phyloP scores from a whole-genome alignment of 176 grass and related monocot species.

The Aegilops longissima region DNA sequence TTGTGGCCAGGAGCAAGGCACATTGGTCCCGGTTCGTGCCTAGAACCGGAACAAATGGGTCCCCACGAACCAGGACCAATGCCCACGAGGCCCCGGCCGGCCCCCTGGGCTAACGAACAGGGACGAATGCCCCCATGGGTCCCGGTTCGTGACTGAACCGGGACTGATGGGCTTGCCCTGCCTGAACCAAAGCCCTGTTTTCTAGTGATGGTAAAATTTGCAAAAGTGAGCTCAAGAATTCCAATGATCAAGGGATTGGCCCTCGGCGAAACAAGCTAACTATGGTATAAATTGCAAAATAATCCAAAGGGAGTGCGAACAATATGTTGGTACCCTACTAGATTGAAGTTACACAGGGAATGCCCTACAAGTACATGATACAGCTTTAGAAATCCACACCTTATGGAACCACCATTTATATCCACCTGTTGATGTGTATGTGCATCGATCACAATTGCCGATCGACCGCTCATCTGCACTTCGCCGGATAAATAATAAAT shows the following conservation, averaged over 20 bases:
- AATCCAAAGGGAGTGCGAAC: not conserved
- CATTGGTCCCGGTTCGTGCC: too few species aligned
- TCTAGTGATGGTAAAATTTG: not conserved
- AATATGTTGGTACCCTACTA: not conserved
- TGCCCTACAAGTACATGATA: conserved; percentile 16
- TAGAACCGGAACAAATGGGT: too few species aligned
- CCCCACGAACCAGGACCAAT: too few species aligned
- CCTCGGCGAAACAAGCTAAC: not conserved
- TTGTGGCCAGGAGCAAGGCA: too few species aligned
- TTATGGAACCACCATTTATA: not conserved
- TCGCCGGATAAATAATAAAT: not conserved
- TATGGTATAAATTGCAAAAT: not conserved
- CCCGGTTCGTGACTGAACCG: too few species aligned
- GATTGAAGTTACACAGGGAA: not conserved
- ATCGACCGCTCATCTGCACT: not conserved
- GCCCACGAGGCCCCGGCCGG: too few species aligned
- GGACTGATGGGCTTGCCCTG: too few species aligned
- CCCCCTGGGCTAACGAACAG: too few species aligned
- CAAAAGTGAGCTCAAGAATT: not conserved
- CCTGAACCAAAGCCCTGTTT: too few species aligned
- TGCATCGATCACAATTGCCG: not conserved
- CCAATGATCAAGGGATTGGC: not conserved
- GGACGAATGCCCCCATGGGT: too few species aligned
- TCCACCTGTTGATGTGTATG: not conserved
- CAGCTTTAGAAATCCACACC: not conserved